Base-by-base conservation (phyloP, 164 flowering plant species). In the Sextonia rubra region DNA sequence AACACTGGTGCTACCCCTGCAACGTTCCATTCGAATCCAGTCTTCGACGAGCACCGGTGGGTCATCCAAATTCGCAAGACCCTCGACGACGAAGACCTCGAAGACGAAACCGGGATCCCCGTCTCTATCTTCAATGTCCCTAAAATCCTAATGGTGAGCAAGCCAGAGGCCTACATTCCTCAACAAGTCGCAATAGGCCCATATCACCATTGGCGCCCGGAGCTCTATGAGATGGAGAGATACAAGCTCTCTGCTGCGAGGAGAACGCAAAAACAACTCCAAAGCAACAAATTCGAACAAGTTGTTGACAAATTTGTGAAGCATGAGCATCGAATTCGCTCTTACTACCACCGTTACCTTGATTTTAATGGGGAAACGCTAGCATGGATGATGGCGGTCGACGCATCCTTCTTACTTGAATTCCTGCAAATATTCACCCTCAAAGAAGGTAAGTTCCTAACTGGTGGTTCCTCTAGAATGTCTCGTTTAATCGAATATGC, bases 321-420 rank as follows among this genome's bases (percentile, higher is more conserved):
- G 30, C 68, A 52, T 22, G 84, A 82, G 55, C 73, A 22, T 2
- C 47, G 67, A 9, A 75, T 82, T 55, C 75, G 82, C 3, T 63
- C 73, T 1, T 77, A 58, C 29, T 82, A 77, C 75, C 78, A 82
- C 48, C 64, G 75, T 14, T 77, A 73, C 73, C 77, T 82, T 2
- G 71, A 82, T 60, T 73, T 69, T 58, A 70, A 64, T 17, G 66
- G 79, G 7, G 77, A 77, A 44, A 77, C 80, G 18, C 62, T 82
- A 1, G 73, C 78, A 6, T 82, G 82, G 82, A 70, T 79, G 71
- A 67, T 82, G 77, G 78, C 80, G 0, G 58, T 82, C 15, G 84
- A 79, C 52, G 75, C 75, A 1, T 73, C 75, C 18, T 82, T 82
- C 80, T 71, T 82, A 48, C 78, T 82, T 12, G 82, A 81, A 47